Evolutionary conservation across 2,329 filamentous ascomycete genomes (phyloP).

Genomic region (Metarhizium sp.): DNA sequence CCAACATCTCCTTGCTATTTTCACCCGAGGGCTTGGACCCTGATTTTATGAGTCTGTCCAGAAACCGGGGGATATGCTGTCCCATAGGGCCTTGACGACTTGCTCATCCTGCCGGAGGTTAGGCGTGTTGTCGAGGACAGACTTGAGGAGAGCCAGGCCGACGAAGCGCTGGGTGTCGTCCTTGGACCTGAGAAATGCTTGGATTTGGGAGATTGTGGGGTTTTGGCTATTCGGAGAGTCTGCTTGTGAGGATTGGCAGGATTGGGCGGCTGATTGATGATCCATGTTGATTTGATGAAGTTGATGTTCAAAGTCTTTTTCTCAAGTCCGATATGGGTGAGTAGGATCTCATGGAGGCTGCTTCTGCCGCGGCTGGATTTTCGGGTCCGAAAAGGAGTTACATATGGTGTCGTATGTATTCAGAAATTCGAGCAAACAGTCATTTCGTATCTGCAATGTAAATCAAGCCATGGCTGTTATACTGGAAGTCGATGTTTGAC

Average conservation of each 20-base stretch:
- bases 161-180: constrained; percentile 62
- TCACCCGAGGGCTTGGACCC: constrained; percentile 31
- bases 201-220: constrained; percentile 35
- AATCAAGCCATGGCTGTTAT: neutral
- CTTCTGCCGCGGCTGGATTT: too few species aligned
- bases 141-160: constrained; percentile 55
- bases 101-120: constrained; percentile 38
- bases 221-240: constrained; percentile 7
- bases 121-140: constrained; percentile 52
- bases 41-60: constrained; percentile 53
- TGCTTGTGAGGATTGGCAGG: neutral
- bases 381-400: too few species aligned
- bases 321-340: neutral
- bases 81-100: constrained; percentile 44
- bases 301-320: neutral
- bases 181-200: constrained; percentile 45
- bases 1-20: constrained; percentile 50
- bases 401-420: too few species aligned
- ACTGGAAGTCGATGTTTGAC: neutral
- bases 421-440: too few species aligned
- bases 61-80: constrained; percentile 51
- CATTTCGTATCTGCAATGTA: too few species aligned
- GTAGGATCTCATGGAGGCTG: too few species aligned
- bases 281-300: neutral
- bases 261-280: neutral